phyloP scores from a whole-genome alignment of 305 asterid genomes.

The Plantago lanceolata region DNA sequence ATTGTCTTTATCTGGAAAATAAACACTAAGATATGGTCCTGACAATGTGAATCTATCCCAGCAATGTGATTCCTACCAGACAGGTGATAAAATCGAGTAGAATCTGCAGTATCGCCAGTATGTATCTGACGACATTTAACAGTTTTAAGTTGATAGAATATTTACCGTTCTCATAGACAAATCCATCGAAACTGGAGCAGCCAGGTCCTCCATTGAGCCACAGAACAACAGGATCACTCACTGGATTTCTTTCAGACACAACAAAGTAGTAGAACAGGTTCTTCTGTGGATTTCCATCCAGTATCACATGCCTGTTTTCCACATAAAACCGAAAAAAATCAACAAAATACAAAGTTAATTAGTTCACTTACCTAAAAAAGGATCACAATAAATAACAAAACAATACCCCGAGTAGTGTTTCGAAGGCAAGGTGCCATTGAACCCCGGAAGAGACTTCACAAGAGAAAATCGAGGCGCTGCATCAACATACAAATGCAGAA shows the following conservation, averaged over 20 bases:
- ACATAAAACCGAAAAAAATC: no score
- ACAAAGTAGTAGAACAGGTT: conserved; percentile 58
- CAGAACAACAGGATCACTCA: conserved; percentile 46
- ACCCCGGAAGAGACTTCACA: conserved; percentile 48
- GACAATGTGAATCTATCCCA: neutral
- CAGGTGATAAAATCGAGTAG: neutral
- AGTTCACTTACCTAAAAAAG: neutral
- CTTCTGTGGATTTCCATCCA: conserved; percentile 35
- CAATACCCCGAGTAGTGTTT: conserved; percentile 59
- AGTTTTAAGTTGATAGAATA: neutral
- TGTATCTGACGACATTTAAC: neutral
- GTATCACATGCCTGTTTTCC: conserved; percentile 38
- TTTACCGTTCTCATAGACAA: conserved; percentile 36
- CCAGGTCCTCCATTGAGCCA: conserved; percentile 78
- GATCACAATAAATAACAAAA: neutral
- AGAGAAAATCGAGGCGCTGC: conserved; percentile 43
- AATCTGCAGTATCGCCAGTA: neutral
- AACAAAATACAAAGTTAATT: neutral
- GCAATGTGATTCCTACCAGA: neutral
- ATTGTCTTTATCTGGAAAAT: neutral
- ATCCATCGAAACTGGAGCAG: conserved; percentile 73
- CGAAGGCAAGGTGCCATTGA: conserved; percentile 51
- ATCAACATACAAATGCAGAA: conserved; percentile 25
- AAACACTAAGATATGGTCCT: neutral
- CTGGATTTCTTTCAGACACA: conserved; percentile 44